Evolutionary conservation across 768 basidiomycete genomes (phyloP).

Genomic region (Cyclocybe cylindracea): DNA sequence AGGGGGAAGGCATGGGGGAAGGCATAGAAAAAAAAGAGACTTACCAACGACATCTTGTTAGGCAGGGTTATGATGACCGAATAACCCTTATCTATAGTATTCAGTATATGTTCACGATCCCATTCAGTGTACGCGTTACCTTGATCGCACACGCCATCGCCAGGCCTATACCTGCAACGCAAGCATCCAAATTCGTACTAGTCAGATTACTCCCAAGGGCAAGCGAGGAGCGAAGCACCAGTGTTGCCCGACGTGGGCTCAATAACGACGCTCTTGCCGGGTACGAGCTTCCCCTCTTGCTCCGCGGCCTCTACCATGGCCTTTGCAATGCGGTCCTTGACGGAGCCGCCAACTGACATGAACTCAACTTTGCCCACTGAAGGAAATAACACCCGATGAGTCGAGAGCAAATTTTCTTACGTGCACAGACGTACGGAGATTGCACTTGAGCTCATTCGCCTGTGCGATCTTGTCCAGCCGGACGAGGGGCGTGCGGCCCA

Average conservation of each 20-base stretch:
- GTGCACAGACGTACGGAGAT: conserved; percentile 64
- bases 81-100: conserved; percentile 90
- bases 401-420: background rate
- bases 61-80: conserved; percentile 88
- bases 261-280: conserved; percentile 88
- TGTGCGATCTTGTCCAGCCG: conserved; percentile 78
- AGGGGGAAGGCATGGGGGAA: background rate
- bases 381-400: conserved; percentile 2
- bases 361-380: conserved; percentile 90
- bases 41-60: conserved; percentile 88
- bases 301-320: conserved; percentile 97
- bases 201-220: no score
- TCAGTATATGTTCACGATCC: conserved; percentile 48
- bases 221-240: conserved; percentile 46
- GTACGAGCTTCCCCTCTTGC: conserved; percentile 78
- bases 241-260: conserved; percentile 97
- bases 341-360: conserved; percentile 87
- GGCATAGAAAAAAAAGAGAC: conserved; percentile 15
- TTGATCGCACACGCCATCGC: conserved; percentile 94
- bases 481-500: conserved; percentile 91
- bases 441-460: conserved; percentile 80
- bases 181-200: no score
- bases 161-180: conserved; percentile 79
- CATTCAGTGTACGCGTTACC: conserved; percentile 43
- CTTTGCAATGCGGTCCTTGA: conserved; percentile 96